A percentile compares a stretch with the other conserved stretches of the same genome.
These are phyloP conservation scores for Sapria himalayana DNA, from an alignment of 345 rosid genomes.

Conservation along the genomic window DNA sequence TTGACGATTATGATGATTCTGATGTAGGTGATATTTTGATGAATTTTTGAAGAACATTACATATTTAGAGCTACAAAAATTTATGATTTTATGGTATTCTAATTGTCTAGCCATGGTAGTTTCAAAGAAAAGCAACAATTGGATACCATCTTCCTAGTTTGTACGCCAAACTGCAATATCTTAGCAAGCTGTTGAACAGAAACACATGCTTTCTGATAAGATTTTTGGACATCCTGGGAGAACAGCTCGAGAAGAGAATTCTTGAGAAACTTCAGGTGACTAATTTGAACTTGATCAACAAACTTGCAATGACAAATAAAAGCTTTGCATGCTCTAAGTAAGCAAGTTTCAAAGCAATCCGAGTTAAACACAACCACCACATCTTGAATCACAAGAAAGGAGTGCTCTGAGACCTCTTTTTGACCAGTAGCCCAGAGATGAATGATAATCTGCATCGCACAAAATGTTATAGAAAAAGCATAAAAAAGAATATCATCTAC, in stretches of 20 bases:
- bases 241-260: slow-evolving; percentile 52
- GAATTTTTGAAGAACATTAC: no score
- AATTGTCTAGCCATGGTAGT: no score
- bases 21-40: no score
- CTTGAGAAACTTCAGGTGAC: slow-evolving; percentile 31
- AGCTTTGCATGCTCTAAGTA: slow-evolving; percentile 43
- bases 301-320: slow-evolving; percentile 44
- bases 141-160: slow-evolving; percentile 54
- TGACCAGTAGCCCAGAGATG: slow-evolving; percentile 71
- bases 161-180: slow-evolving; percentile 45
- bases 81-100: no score
- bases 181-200: slow-evolving; percentile 47
- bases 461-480: no score
- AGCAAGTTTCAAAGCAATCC: slow-evolving; percentile 39
- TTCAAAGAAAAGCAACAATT: slow-evolving; percentile 5
- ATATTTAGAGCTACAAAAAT: no score
- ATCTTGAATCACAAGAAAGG: slow-evolving; percentile 39
- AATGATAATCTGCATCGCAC: slow-evolving; percentile 33
- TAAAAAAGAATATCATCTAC: no score
- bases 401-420: slow-evolving; percentile 24
- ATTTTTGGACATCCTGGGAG: slow-evolving; percentile 60
- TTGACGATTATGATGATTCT: no score
- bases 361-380: slow-evolving; percentile 34
- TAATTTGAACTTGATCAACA: slow-evolving; percentile 22
- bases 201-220: slow-evolving; percentile 36